Evolutionary conservation across 148 eudicot genomes (phyloP).

Genomic region (Pharnaceum exiguum): DNA sequence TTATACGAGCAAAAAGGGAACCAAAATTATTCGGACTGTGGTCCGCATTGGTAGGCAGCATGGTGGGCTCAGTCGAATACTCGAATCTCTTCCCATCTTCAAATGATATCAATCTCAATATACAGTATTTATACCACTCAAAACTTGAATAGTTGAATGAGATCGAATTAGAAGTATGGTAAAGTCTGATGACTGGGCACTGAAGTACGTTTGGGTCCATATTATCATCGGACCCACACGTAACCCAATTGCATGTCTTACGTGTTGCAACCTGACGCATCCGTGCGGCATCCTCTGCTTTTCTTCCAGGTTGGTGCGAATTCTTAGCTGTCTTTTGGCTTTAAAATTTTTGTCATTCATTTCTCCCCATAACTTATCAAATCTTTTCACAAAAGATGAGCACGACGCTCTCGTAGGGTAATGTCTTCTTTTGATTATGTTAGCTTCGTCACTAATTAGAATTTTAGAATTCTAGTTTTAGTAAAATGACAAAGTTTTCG

Average conservation of each 20-base stretch:
- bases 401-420: too few species aligned
- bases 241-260: not conserved
- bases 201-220: not conserved
- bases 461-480: too few species aligned
- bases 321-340: not conserved
- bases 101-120: too few species aligned
- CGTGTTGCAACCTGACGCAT: constrained; percentile 4
- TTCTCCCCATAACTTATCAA: not conserved
- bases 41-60: not conserved
- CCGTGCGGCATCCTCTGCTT: constrained; percentile 5
- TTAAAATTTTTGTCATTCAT: not conserved
- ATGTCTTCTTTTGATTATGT: too few species aligned
- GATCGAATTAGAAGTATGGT: too few species aligned
- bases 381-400: too few species aligned
- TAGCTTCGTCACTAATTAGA: too few species aligned
- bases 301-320: not conserved
- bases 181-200: not conserved
- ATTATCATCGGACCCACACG: not conserved
- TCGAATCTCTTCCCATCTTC: not conserved
- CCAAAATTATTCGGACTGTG: not conserved
- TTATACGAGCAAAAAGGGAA: too few species aligned
- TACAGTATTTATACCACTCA: too few species aligned
- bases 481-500: too few species aligned
- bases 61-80: not conserved
- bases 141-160: too few species aligned